phyloP scores from a whole-genome alignment of 2,329 filamentous ascomycete species.

The Hymenoscyphus infarciens region DNA sequence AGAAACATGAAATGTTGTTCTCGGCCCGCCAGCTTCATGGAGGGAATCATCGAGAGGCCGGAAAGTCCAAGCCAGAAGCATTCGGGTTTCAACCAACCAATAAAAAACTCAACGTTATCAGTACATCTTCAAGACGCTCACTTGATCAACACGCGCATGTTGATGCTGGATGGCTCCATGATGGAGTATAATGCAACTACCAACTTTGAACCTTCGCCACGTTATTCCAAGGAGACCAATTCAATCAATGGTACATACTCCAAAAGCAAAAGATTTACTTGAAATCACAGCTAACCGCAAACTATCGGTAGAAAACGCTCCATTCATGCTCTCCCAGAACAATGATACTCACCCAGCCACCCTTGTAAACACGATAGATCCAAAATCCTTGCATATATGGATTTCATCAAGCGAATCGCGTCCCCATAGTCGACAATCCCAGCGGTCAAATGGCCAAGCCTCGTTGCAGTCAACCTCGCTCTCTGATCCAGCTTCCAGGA shows the following conservation, averaged over 20 bases:
- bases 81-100: background rate
- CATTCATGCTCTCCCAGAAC: background rate
- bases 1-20: background rate
- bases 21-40: background rate
- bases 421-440: background rate
- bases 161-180: background rate
- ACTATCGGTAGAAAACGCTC: background rate
- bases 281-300: background rate
- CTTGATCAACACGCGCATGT: background rate
- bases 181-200: background rate
- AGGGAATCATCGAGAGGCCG: background rate
- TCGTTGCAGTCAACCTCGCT: background rate
- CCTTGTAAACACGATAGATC: background rate
- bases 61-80: background rate
- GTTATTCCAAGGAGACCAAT: background rate
- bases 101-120: background rate
- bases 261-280: background rate
- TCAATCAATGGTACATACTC: background rate
- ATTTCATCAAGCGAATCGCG: background rate
- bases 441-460: background rate
- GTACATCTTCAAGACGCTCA: background rate
- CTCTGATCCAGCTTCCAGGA: background rate
- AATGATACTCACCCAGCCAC: background rate
- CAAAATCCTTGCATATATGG: background rate
- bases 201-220: background rate